These are phyloP conservation scores for Pyrenophora graminea DNA, from an alignment of 2,329 filamentous ascomycete species.

Conservation along the genomic window DNA sequence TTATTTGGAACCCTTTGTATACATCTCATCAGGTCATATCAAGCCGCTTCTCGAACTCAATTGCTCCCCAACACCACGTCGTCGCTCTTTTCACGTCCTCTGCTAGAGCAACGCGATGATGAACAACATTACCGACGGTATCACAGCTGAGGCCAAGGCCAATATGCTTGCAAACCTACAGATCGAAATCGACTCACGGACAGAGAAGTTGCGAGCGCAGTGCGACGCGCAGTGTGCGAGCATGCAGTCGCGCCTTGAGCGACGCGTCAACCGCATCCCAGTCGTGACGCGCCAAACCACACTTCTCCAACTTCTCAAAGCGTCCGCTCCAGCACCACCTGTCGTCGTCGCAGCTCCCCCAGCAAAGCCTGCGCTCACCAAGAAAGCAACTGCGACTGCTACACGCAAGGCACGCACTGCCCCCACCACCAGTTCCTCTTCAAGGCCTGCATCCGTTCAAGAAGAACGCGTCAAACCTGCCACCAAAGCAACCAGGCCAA, in stretches of 20 bases:
- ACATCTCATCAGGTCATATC: neutral
- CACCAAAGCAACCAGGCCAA: constrained; percentile 17
- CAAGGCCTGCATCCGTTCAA: constrained; percentile 3
- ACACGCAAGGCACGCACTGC: constrained; percentile 15
- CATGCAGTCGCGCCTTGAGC: constrained; percentile 82
- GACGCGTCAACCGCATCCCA: constrained; percentile 91
- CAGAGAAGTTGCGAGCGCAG: constrained; percentile 83
- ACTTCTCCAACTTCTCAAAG: constrained; percentile 75
- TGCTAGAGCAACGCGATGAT: constrained; percentile 24
- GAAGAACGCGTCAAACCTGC: constrained; percentile 13
- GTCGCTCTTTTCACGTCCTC: constrained; percentile 23
- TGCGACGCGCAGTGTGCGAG: constrained; percentile 87
- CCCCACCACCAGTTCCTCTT: constrained; percentile 7
- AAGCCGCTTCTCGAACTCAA: neutral
- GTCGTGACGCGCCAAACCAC: constrained; percentile 75
- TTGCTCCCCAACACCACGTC: neutral
- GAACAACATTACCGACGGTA: constrained; percentile 14
- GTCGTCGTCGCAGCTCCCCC: constrained; percentile 13
- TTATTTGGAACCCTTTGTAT: neutral
- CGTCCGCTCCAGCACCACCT: constrained; percentile 11
- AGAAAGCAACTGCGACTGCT: constrained; percentile 12
- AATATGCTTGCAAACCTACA: constrained; percentile 39
- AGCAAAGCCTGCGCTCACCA: constrained; percentile 17
- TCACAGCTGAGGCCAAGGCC: constrained; percentile 43
- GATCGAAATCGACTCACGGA: constrained; percentile 74